Base-by-base conservation (phyloP, 106 monocot genomes). In the Gastrodia elata region DNA sequence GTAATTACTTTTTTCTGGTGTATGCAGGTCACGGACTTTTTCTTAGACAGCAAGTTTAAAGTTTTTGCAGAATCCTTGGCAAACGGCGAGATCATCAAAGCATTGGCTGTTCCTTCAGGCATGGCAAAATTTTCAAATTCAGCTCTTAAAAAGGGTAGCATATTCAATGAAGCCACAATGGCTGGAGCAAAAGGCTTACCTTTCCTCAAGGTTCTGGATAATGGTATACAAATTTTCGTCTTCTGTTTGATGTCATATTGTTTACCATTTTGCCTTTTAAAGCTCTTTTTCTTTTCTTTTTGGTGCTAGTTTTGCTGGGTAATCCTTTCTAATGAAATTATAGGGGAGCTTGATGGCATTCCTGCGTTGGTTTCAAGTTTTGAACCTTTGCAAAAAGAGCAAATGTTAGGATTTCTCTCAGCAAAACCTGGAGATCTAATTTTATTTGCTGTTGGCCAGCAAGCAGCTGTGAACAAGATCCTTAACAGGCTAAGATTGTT, bases 171-270 rank as follows among this genome's bases (percentile, higher is more conserved):
- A 82, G 93, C 98, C 74, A 84, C 85, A 35, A 93, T 85, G 85
- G 81, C 93, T 77, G 98, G 98, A 76, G 93, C 98, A 44, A 98
- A 93, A 75, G 98, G 98, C 39, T 85, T 98, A 73, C 91, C 98
- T 68, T 98, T 98, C 80, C 87, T 98, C 41, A 98, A 93, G 79
- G 87, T 93, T 69, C 61, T 91, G 71, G 88, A 85, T 74, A 77
- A 89, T 82, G 93, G 98, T 98, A 87, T 76, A 41, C 11, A 44
- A 42, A 42, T 26, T 71, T 13, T 36, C 41, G 56, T 28, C 43
- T 11, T n/a, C 27, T 67, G 35, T 37, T 67, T 64, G 33, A 41
- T 76, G 68, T 24, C 37, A 55, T 70, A 56, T 77, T 77, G 35
- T 55, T 79, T 69, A 33, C 46, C 1, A 35, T 33, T 80, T 16